phyloP scores from a whole-genome alignment of 345 rosid genomes.

The Raphanus sativus region DNA sequence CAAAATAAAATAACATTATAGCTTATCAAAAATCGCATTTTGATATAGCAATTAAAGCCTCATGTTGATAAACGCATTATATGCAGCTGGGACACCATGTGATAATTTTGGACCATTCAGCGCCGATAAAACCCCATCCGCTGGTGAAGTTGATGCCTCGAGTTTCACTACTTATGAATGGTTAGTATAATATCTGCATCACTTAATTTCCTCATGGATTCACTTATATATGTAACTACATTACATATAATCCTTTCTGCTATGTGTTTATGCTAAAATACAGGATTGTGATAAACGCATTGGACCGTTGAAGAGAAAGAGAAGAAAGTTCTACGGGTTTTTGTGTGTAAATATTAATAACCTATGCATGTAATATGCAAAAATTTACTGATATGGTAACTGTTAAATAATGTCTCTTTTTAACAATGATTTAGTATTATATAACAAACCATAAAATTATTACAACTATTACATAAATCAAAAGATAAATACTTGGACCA shows the following conservation, averaged over 20 bases:
- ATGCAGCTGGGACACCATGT: constrained; percentile 73
- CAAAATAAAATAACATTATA: too few species aligned
- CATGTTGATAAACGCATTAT: not conserved
- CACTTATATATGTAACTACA: not conserved
- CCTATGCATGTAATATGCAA: constrained; percentile 30
- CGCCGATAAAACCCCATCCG: constrained; percentile 32
- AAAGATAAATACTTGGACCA: not conserved
- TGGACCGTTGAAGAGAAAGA: constrained; percentile 62
- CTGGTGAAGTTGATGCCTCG: constrained; percentile 52
- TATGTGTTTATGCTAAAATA: constrained; percentile 5
- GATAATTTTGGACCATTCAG: constrained; percentile 34
- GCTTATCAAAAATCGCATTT: not conserved
- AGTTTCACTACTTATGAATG: constrained; percentile 65
- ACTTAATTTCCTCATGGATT: not conserved
- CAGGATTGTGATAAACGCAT: constrained; percentile 73
- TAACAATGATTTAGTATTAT: not conserved
- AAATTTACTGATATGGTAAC: constrained; percentile 32
- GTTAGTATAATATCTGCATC: constrained; percentile 35
- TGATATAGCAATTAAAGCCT: not conserved
- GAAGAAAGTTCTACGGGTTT: not conserved
- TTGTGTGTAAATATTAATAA: constrained; percentile 29
- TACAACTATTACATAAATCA: too few species aligned
- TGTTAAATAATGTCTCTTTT: constrained; percentile 20
- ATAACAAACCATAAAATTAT: too few species aligned
- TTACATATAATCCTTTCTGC: not conserved